Conservation (phyloP, 2,329 filamentous ascomycete genomes). For the Teratosphaeria pseudoeucalypti region DNA sequence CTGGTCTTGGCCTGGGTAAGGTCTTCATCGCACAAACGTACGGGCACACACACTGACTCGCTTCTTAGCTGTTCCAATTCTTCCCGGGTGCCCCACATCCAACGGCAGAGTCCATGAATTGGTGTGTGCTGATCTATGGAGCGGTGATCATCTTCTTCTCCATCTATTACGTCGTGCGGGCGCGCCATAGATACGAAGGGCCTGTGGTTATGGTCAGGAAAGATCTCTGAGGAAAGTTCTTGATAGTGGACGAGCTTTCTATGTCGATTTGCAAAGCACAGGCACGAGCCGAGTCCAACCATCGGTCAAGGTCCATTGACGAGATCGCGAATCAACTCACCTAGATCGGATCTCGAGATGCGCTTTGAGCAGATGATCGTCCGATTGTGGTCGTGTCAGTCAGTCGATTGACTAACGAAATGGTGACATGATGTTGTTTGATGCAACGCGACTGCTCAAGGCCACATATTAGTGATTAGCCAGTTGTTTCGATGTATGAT, state of each 20-base stretch:
- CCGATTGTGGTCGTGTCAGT: neutral
- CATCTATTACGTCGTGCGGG: conserved; percentile 30
- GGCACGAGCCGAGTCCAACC: neutral
- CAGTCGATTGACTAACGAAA: neutral
- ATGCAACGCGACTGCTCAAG: too few relatives aligned
- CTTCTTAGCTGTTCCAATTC: conserved; percentile 32
- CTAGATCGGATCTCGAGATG: too few relatives aligned
- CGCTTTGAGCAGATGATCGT: neutral
- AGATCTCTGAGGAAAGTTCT: neutral
- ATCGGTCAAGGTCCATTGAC: neutral
- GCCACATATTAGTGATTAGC: too few relatives aligned
- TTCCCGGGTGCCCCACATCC: conserved; percentile 33
- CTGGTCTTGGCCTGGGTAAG: conserved; percentile 32
- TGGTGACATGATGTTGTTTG: too few relatives aligned
- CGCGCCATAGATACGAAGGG: conserved; percentile 18
- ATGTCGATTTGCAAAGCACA: neutral
- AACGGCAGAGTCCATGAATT: conserved; percentile 38
- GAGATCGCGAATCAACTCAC: too few relatives aligned
- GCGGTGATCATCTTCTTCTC: conserved; percentile 31
- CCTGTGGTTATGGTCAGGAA: conserved; percentile 3
- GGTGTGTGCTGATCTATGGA: conserved; percentile 36
- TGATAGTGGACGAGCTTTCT: neutral
- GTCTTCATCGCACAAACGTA: neutral
- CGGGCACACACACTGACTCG: neutral
- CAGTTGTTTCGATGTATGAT: too few relatives aligned